Evolutionary conservation across 371 early-diverging fungal species (phyloP), one percentile per base, ranked within the genome.

Genomic region (Agmasoma carcini): DNA sequence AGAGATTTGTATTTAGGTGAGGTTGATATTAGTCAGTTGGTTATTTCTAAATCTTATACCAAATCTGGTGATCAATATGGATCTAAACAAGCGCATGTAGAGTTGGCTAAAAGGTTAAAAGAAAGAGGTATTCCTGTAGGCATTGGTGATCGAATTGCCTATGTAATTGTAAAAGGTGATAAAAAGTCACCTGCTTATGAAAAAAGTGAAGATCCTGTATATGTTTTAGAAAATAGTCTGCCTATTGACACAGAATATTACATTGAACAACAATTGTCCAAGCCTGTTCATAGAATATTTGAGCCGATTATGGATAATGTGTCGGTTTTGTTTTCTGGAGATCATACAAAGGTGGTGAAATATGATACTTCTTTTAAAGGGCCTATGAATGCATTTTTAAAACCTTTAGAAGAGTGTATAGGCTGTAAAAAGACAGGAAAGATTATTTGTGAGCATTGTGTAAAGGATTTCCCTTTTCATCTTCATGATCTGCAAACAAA

Each of bases 161-260:
- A 95, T 74, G 95, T 99, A 0, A 90, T 97, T 61, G 80, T 88
- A 67, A 84, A 84, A 66, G 90, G 84, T 2, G 73, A 83, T 15
- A 90, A 84, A 60, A 77, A 79, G 47, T 82, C 85, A 17, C 83
- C 88, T 23, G 87, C 92, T 2, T 90, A 93, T 66, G 95, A 94
- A 63, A 87, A 88, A 65, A 85, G 91, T 0, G 99, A 99, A 76
- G 98, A 97, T 74, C 99, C 99, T 15, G 79, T 96, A 20, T 95
- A 86, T 66, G 99, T 92, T 9, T 79, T 99, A 33, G 93, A 95
- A 59, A 83, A 99, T 71, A 91, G 89, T 72, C 77, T 99, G 26
- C 91, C 96, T 1, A 92, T 99, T 56, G 99, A 99, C 67, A 89
- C 90, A 2, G 85, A 83, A 62, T 93, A 95, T 75, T 98, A 98